Percentiles rank a stretch among this genome's conserved stretches.
Evolutionary conservation across 352 stramenopile genomes (phyloP).

Genomic region (Phytophthora pisi): DNA sequence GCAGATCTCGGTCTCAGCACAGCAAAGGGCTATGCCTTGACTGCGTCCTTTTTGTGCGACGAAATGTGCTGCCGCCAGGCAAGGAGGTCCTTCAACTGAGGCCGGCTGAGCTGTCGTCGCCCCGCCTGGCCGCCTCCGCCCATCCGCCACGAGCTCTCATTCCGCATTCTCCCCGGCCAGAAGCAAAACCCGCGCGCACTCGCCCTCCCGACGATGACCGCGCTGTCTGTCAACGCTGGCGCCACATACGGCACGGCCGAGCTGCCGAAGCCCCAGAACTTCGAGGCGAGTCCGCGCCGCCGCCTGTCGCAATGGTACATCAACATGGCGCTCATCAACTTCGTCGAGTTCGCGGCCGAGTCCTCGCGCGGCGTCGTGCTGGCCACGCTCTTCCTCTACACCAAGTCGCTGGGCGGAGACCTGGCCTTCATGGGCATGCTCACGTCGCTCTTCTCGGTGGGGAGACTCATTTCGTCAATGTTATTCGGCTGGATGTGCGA

Average conservation of each 20-base stretch:
- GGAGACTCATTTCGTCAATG: slow-evolving; percentile 73
- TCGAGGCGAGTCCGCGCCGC: slow-evolving; percentile 40
- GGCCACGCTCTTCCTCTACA: slow-evolving; percentile 81
- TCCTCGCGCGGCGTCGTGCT: slow-evolving; percentile 75
- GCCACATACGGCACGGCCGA: slow-evolving; percentile 41
- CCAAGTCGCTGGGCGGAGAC: slow-evolving; percentile 70
- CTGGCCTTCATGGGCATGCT: slow-evolving; percentile 78
- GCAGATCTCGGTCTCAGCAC: not conserved
- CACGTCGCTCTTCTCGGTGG: slow-evolving; percentile 78
- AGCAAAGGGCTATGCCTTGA: not conserved
- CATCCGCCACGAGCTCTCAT: slow-evolving; percentile 19
- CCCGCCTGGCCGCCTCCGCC: slow-evolving; percentile 11
- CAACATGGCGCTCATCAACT: slow-evolving; percentile 82
- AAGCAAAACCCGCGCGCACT: slow-evolving; percentile 1
- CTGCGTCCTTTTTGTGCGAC: slow-evolving; percentile 23
- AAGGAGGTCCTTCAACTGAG: not conserved
- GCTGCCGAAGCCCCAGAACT: slow-evolving; percentile 36
- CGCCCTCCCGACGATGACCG: slow-evolving; percentile 21
- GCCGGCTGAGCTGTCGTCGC: slow-evolving; percentile 12
- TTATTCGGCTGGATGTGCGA: slow-evolving; percentile 86
- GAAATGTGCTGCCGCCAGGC: too few relatives aligned
- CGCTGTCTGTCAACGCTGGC: slow-evolving; percentile 28
- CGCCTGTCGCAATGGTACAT: slow-evolving; percentile 60
- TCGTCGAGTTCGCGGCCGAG: slow-evolving; percentile 80
- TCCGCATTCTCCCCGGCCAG: slow-evolving; percentile 18